Conservation (phyloP, 2,329 filamentous ascomycete species). For the Epichloe hybrida region DNA sequence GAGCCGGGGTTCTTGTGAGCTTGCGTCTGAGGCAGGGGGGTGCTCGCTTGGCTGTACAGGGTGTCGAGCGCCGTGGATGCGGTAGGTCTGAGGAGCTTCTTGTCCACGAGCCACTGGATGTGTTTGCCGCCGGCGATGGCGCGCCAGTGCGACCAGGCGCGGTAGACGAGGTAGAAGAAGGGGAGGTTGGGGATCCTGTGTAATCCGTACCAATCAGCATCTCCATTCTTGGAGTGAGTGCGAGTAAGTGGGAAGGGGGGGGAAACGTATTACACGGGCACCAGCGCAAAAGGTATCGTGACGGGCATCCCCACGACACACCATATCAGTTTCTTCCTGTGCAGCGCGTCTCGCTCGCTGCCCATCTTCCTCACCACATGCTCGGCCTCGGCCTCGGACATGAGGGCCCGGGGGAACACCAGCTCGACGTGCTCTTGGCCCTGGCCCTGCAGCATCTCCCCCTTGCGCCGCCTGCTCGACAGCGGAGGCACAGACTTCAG, state of each 20-base stretch:
- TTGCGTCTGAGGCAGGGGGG: not conserved
- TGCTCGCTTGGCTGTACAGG: constrained; percentile 46
- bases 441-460: constrained; percentile 46
- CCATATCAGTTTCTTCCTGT: constrained; percentile 65
- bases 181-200: constrained; percentile 77
- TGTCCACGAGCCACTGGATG: constrained; percentile 64
- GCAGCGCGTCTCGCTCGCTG: constrained; percentile 66
- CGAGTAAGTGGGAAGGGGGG: not conserved
- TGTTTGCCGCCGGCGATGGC: constrained; percentile 76
- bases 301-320: constrained; percentile 75
- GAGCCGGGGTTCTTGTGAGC: not conserved
- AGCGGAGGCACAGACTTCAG: constrained; percentile 86
- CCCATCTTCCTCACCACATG: constrained; percentile 57
- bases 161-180: constrained; percentile 90
- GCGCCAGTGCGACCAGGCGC: constrained; percentile 84
- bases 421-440: constrained; percentile 56
- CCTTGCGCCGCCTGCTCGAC: constrained; percentile 49
- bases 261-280: constrained; percentile 70
- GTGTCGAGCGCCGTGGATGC: constrained; percentile 60
- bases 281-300: constrained; percentile 61
- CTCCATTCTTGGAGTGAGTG: not conserved
- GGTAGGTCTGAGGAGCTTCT: constrained; percentile 52
- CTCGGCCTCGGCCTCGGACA: constrained; percentile 50
- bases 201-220: not conserved
- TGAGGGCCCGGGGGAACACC: constrained; percentile 62